A percentile compares a stretch with the other conserved stretches of the same genome.
phyloP scores from a whole-genome alignment of 805 yeast species.

The Metschnikowia amazonensis region DNA sequence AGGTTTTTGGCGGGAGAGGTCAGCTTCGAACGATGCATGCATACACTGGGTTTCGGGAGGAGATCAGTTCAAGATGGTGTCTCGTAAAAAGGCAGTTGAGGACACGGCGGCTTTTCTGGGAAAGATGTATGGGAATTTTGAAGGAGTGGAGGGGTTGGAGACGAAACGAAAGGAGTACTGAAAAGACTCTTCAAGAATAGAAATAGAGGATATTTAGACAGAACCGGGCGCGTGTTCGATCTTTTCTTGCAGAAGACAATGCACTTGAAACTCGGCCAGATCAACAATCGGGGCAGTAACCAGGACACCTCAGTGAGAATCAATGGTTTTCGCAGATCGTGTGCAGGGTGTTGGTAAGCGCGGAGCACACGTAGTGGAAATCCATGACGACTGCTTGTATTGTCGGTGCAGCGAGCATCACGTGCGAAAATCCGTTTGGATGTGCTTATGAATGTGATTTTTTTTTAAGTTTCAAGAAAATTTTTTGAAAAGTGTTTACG shows the following conservation, averaged over 20 bases:
- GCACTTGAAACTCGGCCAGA: not conserved
- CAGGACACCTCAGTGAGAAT: conserved; percentile 5
- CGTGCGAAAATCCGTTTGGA: not conserved
- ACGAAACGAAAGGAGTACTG: not conserved
- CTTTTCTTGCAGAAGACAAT: not conserved
- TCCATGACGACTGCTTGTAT: not conserved
- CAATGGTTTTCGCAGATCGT: conserved; percentile 6
- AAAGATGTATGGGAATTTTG: not conserved
- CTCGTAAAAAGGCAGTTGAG: not conserved
- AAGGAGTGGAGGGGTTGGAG: not conserved
- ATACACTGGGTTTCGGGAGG: not conserved
- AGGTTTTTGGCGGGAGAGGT: conserved; percentile 14
- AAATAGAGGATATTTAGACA: not conserved
- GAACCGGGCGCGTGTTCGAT: not conserved
- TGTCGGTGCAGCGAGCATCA: not conserved
- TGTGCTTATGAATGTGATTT: not conserved
- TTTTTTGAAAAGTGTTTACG: too few relatives aligned
- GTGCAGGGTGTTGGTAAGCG: conserved; percentile 6
- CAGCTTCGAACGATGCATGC: conserved; percentile 8
- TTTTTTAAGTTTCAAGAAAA: too few relatives aligned
- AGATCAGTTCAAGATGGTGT: not conserved
- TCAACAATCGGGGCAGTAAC: conserved; percentile 3
- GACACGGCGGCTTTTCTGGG: not conserved
- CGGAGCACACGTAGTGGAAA: not conserved
- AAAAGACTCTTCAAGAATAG: not conserved